Evolutionary conservation across 371 early-diverging fungal genomes (phyloP).

Genomic region (Mortierella sp.): DNA sequence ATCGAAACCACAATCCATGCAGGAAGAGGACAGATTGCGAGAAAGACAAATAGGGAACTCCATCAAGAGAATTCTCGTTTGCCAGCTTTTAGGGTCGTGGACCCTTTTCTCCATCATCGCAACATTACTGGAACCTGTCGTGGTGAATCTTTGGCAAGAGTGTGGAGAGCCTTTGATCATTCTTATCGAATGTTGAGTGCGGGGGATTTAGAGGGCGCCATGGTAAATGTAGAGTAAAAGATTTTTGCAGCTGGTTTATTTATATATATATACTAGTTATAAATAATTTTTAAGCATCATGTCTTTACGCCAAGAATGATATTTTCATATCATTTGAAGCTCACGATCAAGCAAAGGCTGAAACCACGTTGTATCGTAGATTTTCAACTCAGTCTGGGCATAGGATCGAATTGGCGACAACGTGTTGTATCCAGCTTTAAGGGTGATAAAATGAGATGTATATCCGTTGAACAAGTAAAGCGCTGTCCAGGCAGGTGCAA

Average conservation of each 20-base stretch:
- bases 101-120: slow-evolving; percentile 47
- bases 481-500: slow-evolving; percentile 36
- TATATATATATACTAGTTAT: neutral
- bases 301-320: neutral
- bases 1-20: slow-evolving; percentile 25
- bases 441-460: slow-evolving; percentile 40
- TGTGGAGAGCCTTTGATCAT: slow-evolving; percentile 47
- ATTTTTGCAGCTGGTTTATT: neutral
- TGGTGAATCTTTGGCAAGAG: slow-evolving; percentile 23
- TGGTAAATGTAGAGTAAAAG: slow-evolving; percentile 19
- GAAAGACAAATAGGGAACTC: slow-evolving; percentile 22
- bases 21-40: slow-evolving; percentile 12
- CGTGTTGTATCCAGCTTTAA: slow-evolving; percentile 21
- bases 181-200: slow-evolving; percentile 35
- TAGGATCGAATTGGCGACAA: slow-evolving; percentile 15
- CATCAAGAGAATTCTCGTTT: slow-evolving; percentile 9
- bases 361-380: slow-evolving; percentile 41
- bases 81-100: slow-evolving; percentile 36
- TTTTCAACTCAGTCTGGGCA: slow-evolving; percentile 32
- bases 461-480: slow-evolving; percentile 42
- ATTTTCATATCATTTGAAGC: too few species aligned
- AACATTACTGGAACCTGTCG: slow-evolving; percentile 42
- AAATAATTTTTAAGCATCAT: neutral
- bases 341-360: slow-evolving; percentile 49
- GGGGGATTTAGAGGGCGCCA: slow-evolving; percentile 43